Percentiles rank a stretch among this genome's conserved stretches.
phyloP scores from a whole-genome alignment of 2,329 filamentous ascomycete genomes.

The Aspergillus fischeri region DNA sequence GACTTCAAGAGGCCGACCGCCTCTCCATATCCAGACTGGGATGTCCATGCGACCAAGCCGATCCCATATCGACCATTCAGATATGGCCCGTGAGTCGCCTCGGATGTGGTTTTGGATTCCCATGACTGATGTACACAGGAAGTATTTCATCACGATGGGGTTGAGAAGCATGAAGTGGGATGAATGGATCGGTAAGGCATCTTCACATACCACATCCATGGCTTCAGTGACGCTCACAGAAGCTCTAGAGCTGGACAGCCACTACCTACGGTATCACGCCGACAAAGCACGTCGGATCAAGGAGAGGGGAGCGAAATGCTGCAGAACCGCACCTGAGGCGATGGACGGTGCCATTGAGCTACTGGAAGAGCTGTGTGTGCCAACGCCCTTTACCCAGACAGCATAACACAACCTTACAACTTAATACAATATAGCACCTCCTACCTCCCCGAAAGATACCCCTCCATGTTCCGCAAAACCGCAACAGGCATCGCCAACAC shows the following conservation, averaged over 20 bases:
- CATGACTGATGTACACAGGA: slow-evolving; percentile 30
- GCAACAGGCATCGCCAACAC: slow-evolving; percentile 65
- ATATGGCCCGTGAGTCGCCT: slow-evolving; percentile 57
- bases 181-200: slow-evolving; percentile 62
- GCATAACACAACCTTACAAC: slow-evolving; percentile 1
- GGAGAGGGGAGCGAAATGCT: slow-evolving; percentile 65
- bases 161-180: slow-evolving; percentile 65
- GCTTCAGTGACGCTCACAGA: not conserved
- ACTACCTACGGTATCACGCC: slow-evolving; percentile 68
- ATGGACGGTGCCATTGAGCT: slow-evolving; percentile 71
- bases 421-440: slow-evolving; percentile 30
- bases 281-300: slow-evolving; percentile 66
- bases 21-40: slow-evolving; percentile 64
- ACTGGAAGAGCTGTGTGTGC: slow-evolving; percentile 61
- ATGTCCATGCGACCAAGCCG: slow-evolving; percentile 63
- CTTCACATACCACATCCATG: not conserved
- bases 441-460: slow-evolving; percentile 74
- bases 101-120: not conserved
- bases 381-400: not conserved
- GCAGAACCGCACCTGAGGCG: slow-evolving; percentile 64
- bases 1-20: slow-evolving; percentile 59
- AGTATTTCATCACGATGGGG: slow-evolving; percentile 74
- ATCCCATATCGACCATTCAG: slow-evolving; percentile 75
- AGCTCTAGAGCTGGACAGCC: slow-evolving; percentile 67
- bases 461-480: slow-evolving; percentile 63